Evolutionary conservation across 1,284 basidiomycete genomes (phyloP).

Genomic region (Ceratobasidium sp.): DNA sequence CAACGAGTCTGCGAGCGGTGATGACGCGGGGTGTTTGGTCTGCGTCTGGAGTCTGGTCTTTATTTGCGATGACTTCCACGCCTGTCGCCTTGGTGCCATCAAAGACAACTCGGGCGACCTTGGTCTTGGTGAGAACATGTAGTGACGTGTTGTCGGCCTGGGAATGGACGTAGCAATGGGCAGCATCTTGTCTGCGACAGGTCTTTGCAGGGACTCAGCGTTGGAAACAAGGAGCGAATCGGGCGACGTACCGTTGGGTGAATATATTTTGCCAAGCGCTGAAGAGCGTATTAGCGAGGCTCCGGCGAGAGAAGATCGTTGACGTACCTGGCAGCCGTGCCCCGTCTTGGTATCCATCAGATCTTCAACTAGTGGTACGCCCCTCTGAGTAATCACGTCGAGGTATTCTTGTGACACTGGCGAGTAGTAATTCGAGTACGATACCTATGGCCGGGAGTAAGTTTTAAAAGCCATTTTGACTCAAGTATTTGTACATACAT

Average conservation of each 20-base stretch:
- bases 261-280: slow-evolving; percentile 38
- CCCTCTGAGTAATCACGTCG: slow-evolving; percentile 15
- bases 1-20: slow-evolving; percentile 39
- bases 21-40: slow-evolving; percentile 30
- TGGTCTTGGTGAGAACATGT: slow-evolving; percentile 30
- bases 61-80: slow-evolving; percentile 24
- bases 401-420: slow-evolving; percentile 29
- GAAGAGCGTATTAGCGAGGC: neutral
- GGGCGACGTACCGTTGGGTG: slow-evolving; percentile 14
- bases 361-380: slow-evolving; percentile 30
- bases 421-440: slow-evolving; percentile 28
- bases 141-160: slow-evolving; percentile 25
- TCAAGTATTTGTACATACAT: neutral
- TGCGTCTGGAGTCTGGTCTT: slow-evolving; percentile 9
- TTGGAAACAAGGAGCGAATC: neutral
- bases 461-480: neutral
- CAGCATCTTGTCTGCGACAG: slow-evolving; percentile 33
- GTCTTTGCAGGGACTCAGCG: slow-evolving; percentile 18
- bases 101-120: slow-evolving; percentile 20
- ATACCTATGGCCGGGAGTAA: slow-evolving; percentile 1
- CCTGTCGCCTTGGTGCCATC: slow-evolving; percentile 42
- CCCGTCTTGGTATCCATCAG: slow-evolving; percentile 35
- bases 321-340: slow-evolving; percentile 38
- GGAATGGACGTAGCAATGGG: slow-evolving; percentile 38
- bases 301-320: neutral